Conservation (phyloP, 169 alveolate genomes). For the Plasmodium knowlesi region DNA sequence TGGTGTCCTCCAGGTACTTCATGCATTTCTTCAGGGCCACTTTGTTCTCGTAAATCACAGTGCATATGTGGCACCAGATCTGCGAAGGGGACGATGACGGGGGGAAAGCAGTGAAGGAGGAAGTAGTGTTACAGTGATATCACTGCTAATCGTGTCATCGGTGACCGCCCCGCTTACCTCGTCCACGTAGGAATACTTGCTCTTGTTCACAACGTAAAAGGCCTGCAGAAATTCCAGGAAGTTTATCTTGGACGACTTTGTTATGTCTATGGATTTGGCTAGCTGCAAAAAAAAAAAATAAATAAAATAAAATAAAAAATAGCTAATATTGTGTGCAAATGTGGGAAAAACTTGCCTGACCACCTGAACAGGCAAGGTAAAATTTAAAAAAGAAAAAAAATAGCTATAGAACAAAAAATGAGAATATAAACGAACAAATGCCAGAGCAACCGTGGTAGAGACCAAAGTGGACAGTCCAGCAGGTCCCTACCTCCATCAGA, state of each 20-base stretch:
- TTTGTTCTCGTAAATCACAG: constrained; percentile 78
- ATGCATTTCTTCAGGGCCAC: constrained; percentile 75
- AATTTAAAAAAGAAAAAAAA: background rate
- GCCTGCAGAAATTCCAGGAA: constrained; percentile 90
- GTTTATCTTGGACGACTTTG: constrained; percentile 86
- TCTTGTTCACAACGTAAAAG: constrained; percentile 89
- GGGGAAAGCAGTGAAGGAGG: background rate
- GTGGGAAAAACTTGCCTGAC: too few relatives aligned
- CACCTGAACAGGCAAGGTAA: too few relatives aligned
- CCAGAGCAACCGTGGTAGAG: background rate
- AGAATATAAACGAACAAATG: background rate
- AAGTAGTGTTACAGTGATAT: background rate
- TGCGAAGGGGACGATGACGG: too few relatives aligned
- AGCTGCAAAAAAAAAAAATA: constrained; percentile 72
- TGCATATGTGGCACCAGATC: constrained; percentile 84
- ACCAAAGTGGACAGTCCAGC: background rate
- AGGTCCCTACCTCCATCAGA: constrained; percentile 67
- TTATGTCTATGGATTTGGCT: constrained; percentile 87
- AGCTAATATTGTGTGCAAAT: too few relatives aligned
- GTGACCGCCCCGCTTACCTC: constrained; percentile 80
- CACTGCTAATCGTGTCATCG: background rate
- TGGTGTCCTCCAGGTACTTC: constrained; percentile 78
- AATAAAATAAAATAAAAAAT: background rate
- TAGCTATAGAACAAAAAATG: background rate
- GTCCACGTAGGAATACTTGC: constrained; percentile 87